Conservation (phyloP, 192 early-diverging fungal species). For the Linderina pennispora region DNA sequence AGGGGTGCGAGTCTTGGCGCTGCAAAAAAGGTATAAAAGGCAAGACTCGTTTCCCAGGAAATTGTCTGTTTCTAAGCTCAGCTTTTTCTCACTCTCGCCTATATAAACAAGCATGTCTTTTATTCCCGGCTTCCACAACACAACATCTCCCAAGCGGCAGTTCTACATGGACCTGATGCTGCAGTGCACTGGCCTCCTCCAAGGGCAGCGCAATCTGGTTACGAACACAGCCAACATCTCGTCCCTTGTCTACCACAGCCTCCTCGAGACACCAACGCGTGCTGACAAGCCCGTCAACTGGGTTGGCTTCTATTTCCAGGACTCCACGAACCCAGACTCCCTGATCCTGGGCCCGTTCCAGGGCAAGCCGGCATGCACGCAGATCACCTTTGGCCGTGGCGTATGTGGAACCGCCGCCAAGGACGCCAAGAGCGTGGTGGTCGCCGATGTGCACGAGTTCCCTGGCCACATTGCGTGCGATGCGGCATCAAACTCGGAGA, state of each 20-base stretch:
- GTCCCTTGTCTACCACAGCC: conserved; percentile 69
- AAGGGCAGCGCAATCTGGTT: conserved; percentile 63
- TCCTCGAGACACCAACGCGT: conserved; percentile 58
- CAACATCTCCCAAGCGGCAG: conserved; percentile 50
- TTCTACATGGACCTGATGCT: conserved; percentile 65
- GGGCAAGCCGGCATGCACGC: conserved; percentile 82
- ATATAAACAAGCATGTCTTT: conserved; percentile 12
- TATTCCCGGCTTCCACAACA: conserved; percentile 36
- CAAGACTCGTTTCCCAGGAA: too few relatives aligned
- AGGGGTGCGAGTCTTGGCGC: too few relatives aligned
- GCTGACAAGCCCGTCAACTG: conserved; percentile 64
- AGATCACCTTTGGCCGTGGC: conserved; percentile 74
- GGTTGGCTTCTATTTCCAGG: conserved; percentile 77
- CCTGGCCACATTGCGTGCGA: conserved; percentile 92
- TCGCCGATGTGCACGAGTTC: conserved; percentile 76
- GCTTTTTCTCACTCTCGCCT: too few relatives aligned
- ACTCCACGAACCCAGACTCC: conserved; percentile 28
- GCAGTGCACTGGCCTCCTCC: conserved; percentile 57
- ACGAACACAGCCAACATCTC: conserved; percentile 80
- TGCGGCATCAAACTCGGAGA: conserved; percentile 72
- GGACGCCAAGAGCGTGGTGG: conserved; percentile 51
- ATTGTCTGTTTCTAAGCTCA: too few relatives aligned
- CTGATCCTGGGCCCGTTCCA: conserved; percentile 88
- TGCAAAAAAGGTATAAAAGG: too few relatives aligned
- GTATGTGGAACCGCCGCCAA: conserved; percentile 84